Evolutionary conservation across 345 rosid species (phyloP), one percentile per base, ranked within the genome.

Genomic region (Clarkia xantiana): DNA sequence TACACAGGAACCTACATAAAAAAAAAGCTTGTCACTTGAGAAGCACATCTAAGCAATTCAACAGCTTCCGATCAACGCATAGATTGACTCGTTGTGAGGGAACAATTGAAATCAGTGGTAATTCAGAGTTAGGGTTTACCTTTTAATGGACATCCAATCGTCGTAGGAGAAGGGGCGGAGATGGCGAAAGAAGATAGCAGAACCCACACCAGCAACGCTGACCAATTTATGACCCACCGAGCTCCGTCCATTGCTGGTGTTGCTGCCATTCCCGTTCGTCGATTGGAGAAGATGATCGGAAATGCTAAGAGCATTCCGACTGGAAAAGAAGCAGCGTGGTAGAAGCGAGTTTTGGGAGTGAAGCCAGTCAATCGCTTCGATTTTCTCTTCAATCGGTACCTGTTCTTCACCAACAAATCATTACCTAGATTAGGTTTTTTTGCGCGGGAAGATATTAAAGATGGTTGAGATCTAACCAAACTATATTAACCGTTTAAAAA

Each of bases 121-220:
- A 16, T 18, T 40, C 9, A 38, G 40, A 13, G 13, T 4, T 1
- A n/a, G 40, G 42, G 1, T 16, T 41, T 68, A 86, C 96, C 96
- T 72, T 58, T 73, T 79, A 42, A 88, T 84, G 19, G 88, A 84
- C 51, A 57, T 74, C 97, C 94, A 88, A 67, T 84, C 69, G 38
- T 62, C 56, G 62, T 84, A 83, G 6, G 88, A 78, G 72, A 88
- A 88, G 6, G 94, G 88, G 39, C 57, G 77, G 44, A 71, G 68
- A 53, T 71, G 61, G 19, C 74, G 77, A 44, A 88, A 88, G 67
- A 71, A 78, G 5, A 84, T 82, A 0, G 91, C 88, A 6, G 82
- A 79, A 0, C 97, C 94, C 1, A 88, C 68, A n/a, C 97, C 88
- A 8, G 97, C 91, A 13, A 84, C 84, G 22, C 81, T 80, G 49